A percentile compares a stretch with the other conserved stretches of the same genome.
These are phyloP conservation scores for Heterobasidion irregulare DNA, from an alignment of 1,284 basidiomycete species.

Conservation along the genomic window DNA sequence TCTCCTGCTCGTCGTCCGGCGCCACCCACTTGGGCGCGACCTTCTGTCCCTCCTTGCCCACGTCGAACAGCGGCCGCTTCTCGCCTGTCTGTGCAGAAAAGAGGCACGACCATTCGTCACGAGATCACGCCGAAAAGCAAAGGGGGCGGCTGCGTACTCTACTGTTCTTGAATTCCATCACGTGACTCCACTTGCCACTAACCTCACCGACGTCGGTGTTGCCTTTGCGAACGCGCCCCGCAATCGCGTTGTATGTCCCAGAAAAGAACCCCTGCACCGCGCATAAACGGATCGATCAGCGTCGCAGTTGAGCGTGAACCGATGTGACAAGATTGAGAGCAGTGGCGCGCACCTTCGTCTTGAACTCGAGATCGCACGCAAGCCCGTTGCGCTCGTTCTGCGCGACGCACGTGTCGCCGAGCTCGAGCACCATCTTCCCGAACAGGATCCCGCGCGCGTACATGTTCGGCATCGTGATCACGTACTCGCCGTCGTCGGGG, in stretches of 20 bases:
- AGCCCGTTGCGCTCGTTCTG: constrained; percentile 75
- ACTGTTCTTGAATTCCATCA: constrained; percentile 79
- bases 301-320: too few relatives aligned
- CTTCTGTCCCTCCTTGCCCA: constrained; percentile 60
- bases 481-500: constrained; percentile 84
- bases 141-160: constrained; percentile 36
- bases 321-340: neutral
- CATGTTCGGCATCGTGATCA: constrained; percentile 95
- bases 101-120: too few relatives aligned
- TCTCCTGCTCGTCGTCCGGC: constrained; percentile 84
- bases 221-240: constrained; percentile 71
- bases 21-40: constrained; percentile 78
- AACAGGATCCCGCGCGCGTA: constrained; percentile 96
- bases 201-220: constrained; percentile 78
- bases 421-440: constrained; percentile 96
- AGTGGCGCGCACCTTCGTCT: constrained; percentile 80
- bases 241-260: constrained; percentile 90
- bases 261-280: constrained; percentile 84
- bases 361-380: constrained; percentile 89
- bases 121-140: neutral
- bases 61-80: constrained; percentile 82
- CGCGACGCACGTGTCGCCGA: constrained; percentile 88
- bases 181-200: constrained; percentile 84
- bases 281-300: neutral
- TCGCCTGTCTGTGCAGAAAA: constrained; percentile 41